These are phyloP conservation scores for Periglandula ipomoeae DNA, from an alignment of 2,329 filamentous ascomycete genomes.

Conservation along the genomic window DNA sequence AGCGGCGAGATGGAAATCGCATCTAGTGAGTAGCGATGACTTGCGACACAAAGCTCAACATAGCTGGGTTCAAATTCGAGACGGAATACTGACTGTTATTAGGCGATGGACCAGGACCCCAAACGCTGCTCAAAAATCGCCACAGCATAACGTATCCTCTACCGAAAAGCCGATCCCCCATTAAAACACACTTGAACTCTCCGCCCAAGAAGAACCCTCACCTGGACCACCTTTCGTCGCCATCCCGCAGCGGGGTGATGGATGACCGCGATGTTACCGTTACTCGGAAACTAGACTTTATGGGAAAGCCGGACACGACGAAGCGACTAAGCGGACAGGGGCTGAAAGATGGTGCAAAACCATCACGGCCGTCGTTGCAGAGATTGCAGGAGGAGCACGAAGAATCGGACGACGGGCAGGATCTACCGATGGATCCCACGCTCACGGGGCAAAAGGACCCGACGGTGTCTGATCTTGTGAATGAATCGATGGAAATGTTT, in stretches of 20 bases:
- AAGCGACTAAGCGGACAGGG: constrained; percentile 4
- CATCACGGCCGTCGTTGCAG: constrained; percentile 3
- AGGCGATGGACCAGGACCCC: constrained; percentile 46
- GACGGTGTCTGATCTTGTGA: constrained; percentile 22
- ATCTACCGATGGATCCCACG: constrained; percentile 5
- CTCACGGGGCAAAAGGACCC: constrained; percentile 19
- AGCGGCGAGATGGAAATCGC: constrained; percentile 46
- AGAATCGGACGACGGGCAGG: constrained; percentile 15
- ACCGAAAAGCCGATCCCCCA: constrained; percentile 46
- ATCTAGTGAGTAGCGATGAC: constrained; percentile 28
- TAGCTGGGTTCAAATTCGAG: background rate
- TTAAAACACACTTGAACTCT: constrained; percentile 51
- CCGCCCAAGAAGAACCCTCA: constrained; percentile 55
- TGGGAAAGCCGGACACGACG: constrained; percentile 13
- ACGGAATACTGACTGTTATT: background rate
- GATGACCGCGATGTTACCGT: constrained; percentile 31
- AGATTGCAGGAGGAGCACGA: constrained; percentile 12
- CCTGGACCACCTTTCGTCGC: constrained; percentile 44
- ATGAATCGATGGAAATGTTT: constrained; percentile 36
- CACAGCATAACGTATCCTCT: constrained; percentile 39
- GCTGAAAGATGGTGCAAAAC: constrained; percentile 18
- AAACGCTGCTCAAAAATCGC: constrained; percentile 42
- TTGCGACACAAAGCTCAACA: background rate
- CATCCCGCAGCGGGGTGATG: constrained; percentile 28
- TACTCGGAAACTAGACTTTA: constrained; percentile 47